These are phyloP conservation scores for Cercospora citrullina DNA, from an alignment of 2,329 filamentous ascomycete genomes.

Conservation along the genomic window DNA sequence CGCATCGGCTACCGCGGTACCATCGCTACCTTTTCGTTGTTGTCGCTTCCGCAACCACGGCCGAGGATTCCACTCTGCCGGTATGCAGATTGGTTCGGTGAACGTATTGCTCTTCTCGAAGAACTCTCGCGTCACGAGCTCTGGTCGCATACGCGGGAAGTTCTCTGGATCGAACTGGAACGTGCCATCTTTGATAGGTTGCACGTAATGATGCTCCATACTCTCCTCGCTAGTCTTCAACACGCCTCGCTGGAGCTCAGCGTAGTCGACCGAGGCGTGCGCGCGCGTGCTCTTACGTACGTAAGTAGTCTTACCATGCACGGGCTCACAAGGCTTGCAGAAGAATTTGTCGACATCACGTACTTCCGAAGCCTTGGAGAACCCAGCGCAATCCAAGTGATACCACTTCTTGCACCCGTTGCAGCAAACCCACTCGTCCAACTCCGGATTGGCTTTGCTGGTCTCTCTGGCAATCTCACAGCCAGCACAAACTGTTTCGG, in stretches of 20 bases:
- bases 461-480: slow-evolving; percentile 58
- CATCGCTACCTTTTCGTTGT: slow-evolving; percentile 11
- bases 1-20: slow-evolving; percentile 31
- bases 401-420: slow-evolving; percentile 70
- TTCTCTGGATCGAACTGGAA: slow-evolving; percentile 61
- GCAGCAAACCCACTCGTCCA: slow-evolving; percentile 66
- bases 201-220: slow-evolving; percentile 67
- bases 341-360: slow-evolving; percentile 69
- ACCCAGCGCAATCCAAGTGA: slow-evolving; percentile 66
- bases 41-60: slow-evolving; percentile 40
- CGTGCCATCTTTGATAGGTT: slow-evolving; percentile 65
- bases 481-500: slow-evolving; percentile 56
- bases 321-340: slow-evolving; percentile 59
- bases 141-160: slow-evolving; percentile 64
- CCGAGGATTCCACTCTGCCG: slow-evolving; percentile 60
- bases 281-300: slow-evolving; percentile 66
- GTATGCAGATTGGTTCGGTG: slow-evolving; percentile 66
- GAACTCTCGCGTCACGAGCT: slow-evolving; percentile 63
- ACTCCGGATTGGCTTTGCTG: slow-evolving; percentile 48
- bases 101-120: slow-evolving; percentile 64
- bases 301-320: slow-evolving; percentile 63
- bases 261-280: slow-evolving; percentile 67
- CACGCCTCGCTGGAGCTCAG: slow-evolving; percentile 65
- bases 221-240: slow-evolving; percentile 65
- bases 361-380: slow-evolving; percentile 64